A percentile compares a stretch with the other conserved stretches of the same genome.
Evolutionary conservation across 257 asterid species (phyloP).

Genomic region (Schizonepeta tenuifolia): DNA sequence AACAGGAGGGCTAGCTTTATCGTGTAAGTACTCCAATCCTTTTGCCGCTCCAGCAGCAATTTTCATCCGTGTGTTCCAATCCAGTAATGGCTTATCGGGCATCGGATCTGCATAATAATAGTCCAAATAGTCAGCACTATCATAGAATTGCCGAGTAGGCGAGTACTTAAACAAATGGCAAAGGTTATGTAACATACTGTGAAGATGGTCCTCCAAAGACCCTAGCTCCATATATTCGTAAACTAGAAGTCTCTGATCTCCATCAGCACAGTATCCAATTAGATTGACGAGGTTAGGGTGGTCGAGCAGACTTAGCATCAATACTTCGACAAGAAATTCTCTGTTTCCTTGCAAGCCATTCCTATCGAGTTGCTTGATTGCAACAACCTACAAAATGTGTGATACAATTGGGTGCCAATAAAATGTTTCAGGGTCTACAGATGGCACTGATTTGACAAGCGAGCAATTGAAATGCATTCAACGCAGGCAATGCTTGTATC

Average conservation of each 20-base stretch:
- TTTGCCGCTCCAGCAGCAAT: conserved; percentile 97
- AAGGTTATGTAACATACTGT: conserved; percentile 48
- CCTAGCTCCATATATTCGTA: conserved; percentile 91
- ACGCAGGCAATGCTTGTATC: conserved; percentile 15
- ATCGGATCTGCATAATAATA: conserved; percentile 53
- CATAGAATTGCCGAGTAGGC: background rate
- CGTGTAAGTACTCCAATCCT: conserved; percentile 92
- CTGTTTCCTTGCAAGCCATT: conserved; percentile 90
- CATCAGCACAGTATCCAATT: conserved; percentile 90
- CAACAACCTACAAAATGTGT: conserved; percentile 58
- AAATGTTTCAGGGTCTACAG: background rate
- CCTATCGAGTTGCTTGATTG: conserved; percentile 93
- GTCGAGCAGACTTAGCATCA: conserved; percentile 85
- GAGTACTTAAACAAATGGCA: background rate
- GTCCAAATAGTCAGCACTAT: conserved; percentile 16
- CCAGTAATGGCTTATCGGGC: conserved; percentile 62
- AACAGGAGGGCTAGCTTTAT: conserved; percentile 91
- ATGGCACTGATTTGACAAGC: background rate
- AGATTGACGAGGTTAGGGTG: conserved; percentile 92
- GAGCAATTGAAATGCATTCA: background rate
- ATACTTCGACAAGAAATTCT: conserved; percentile 91
- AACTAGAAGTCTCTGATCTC: conserved; percentile 93
- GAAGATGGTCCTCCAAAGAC: conserved; percentile 87
- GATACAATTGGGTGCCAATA: background rate
- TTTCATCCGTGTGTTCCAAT: conserved; percentile 94